phyloP scores from a whole-genome alignment of 768 basidiomycete genomes.

The Lanmaoa rubissima region DNA sequence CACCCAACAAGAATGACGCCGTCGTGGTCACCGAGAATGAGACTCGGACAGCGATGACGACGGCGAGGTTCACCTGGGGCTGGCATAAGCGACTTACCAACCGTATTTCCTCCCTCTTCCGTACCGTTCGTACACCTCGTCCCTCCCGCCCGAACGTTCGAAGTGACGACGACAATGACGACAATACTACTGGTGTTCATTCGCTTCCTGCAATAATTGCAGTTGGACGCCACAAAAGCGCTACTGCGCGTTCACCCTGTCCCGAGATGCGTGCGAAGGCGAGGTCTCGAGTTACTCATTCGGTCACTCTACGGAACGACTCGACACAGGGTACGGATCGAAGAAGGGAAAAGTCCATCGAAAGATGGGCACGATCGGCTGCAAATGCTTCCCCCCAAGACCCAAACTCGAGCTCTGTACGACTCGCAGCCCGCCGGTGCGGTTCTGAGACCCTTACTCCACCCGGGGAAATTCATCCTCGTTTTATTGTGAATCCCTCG shows the following conservation, averaged over 20 bases:
- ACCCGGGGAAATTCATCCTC: slow-evolving; percentile 16
- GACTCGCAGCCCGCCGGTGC: slow-evolving; percentile 15
- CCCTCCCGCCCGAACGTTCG: slow-evolving; percentile 9
- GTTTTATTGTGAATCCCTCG: slow-evolving; percentile 11
- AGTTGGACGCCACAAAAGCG: slow-evolving; percentile 28
- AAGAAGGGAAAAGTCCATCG: slow-evolving; percentile 33
- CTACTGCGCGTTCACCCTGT: slow-evolving; percentile 11
- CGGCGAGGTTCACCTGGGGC: slow-evolving; percentile 61
- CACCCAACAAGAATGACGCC: slow-evolving; percentile 45
- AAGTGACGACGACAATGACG: slow-evolving; percentile 18
- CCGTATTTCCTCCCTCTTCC: slow-evolving; percentile 51
- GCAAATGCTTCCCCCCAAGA: slow-evolving; percentile 23
- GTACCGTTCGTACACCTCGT: slow-evolving; percentile 37
- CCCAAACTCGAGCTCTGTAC: slow-evolving; percentile 10
- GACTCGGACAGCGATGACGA: slow-evolving; percentile 68
- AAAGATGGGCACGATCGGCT: slow-evolving; percentile 33
- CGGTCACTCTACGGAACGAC: slow-evolving; percentile 21
- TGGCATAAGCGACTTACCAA: slow-evolving; percentile 44
- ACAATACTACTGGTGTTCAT: slow-evolving; percentile 27
- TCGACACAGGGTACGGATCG: slow-evolving; percentile 19
- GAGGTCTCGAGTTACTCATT: slow-evolving; percentile 24
- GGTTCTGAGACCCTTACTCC: slow-evolving; percentile 34
- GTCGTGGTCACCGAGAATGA: slow-evolving; percentile 75
- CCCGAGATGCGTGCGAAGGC: slow-evolving; percentile 26
- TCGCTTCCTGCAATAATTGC: slow-evolving; percentile 30